Evolutionary conservation across 371 early-diverging fungal genomes (phyloP).

Genomic region (Lichtheimia hyalospora): DNA sequence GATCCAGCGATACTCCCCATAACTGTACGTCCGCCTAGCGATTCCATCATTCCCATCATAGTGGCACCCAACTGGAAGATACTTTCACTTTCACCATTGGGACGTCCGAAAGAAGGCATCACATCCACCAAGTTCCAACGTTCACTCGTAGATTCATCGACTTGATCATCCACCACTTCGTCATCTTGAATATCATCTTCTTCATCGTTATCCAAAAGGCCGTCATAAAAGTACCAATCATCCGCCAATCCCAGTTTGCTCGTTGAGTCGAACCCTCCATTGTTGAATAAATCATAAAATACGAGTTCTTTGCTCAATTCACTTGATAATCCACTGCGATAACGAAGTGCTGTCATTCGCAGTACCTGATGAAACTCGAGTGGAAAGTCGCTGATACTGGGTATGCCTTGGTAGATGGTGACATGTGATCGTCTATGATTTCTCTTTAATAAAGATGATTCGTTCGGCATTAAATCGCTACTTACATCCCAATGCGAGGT

Average conservation of each 20-base stretch:
- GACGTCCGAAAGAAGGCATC: slow-evolving; percentile 36
- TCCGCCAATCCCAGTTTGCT: neutral
- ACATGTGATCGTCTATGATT: slow-evolving; percentile 41
- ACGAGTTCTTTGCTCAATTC: slow-evolving; percentile 10
- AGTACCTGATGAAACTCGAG: slow-evolving; percentile 42
- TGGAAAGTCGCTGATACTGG: slow-evolving; percentile 24
- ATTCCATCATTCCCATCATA: slow-evolving; percentile 33
- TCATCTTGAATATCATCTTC: slow-evolving; percentile 24
- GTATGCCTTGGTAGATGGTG: slow-evolving; percentile 23
- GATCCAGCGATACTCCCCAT: slow-evolving; percentile 3
- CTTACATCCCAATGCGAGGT: slow-evolving; percentile 62
- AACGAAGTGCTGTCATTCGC: slow-evolving; percentile 32
- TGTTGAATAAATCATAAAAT: slow-evolving; percentile 13
- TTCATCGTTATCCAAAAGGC: slow-evolving; percentile 17
- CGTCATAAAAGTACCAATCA: slow-evolving; percentile 18
- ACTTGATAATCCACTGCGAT: slow-evolving; percentile 13
- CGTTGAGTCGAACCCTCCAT: slow-evolving; percentile 21
- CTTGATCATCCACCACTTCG: slow-evolving; percentile 8
- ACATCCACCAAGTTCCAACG: slow-evolving; percentile 52
- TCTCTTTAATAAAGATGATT: neutral
- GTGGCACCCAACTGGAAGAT: slow-evolving; percentile 35
- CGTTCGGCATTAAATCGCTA: neutral
- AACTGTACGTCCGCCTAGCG: slow-evolving; percentile 31
- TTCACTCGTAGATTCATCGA: slow-evolving; percentile 18
- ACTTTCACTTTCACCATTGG: slow-evolving; percentile 27